Evolutionary conservation across 164 flowering plant genomes (phyloP).

Genomic region (Vitis rotundifolia): DNA sequence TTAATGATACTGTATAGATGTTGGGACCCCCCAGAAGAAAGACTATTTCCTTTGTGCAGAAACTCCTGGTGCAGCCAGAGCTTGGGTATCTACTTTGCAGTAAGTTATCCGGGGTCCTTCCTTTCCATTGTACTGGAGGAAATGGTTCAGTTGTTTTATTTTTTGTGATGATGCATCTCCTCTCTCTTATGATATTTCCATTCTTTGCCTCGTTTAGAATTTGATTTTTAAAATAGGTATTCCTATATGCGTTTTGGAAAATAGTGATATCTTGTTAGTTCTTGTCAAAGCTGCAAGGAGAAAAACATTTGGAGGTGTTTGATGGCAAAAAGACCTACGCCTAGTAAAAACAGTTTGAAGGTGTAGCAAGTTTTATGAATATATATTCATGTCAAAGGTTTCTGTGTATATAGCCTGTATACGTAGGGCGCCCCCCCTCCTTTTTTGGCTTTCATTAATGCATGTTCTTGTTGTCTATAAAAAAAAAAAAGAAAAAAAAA

Average conservation of each 20-base stretch:
- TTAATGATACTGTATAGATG: constrained; percentile 59
- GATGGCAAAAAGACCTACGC: too few species aligned
- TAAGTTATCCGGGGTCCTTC: constrained; percentile 36
- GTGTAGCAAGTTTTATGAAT: too few species aligned
- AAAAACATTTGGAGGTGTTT: background rate
- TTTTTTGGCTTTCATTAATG: too few species aligned
- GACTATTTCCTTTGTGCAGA: constrained; percentile 96
- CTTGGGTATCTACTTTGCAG: constrained; percentile 98
- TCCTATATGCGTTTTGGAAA: background rate
- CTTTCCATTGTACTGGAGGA: background rate
- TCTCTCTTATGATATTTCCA: background rate
- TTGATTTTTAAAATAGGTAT: too few species aligned
- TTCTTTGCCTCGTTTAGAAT: background rate
- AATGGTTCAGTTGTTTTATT: background rate
- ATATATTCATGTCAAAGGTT: too few species aligned
- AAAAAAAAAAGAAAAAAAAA: too few species aligned
- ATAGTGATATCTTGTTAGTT: background rate
- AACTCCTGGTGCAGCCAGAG: constrained; percentile 98
- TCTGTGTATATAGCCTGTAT: too few species aligned
- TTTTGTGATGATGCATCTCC: background rate
- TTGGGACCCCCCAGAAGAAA: constrained; percentile 94
- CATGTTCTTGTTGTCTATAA: too few species aligned
- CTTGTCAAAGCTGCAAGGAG: background rate
- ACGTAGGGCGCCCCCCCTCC: too few species aligned
- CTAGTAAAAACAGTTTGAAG: too few species aligned